Evolutionary conservation across 169 alveolate genomes (phyloP).

Genomic region (Eimeria praecox): DNA sequence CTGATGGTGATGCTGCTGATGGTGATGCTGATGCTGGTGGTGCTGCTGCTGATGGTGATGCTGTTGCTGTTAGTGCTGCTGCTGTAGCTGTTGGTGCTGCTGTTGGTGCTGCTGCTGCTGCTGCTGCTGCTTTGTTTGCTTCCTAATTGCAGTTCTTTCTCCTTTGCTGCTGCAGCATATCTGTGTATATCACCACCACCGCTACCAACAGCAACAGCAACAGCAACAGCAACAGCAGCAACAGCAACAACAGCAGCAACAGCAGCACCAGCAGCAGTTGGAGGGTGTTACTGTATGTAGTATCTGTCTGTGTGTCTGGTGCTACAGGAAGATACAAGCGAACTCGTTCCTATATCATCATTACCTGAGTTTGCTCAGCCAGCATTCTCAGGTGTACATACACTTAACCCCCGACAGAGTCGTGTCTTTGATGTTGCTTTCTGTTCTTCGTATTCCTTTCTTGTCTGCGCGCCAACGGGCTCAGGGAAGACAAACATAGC

Average conservation of each 20-base stretch:
- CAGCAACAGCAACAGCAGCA: not conserved
- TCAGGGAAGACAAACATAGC: constrained; percentile 99
- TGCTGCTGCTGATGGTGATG: not conserved
- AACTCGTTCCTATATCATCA: constrained; percentile 24
- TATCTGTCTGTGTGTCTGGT: not conserved
- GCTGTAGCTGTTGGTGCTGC: not conserved
- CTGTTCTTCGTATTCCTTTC: constrained; percentile 49
- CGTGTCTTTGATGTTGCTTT: constrained; percentile 82
- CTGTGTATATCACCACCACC: not conserved
- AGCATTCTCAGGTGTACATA: constrained; percentile 77
- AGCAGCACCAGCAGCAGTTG: not conserved
- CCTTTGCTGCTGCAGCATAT: no score
- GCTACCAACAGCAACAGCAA: not conserved
- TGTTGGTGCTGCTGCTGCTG: no score
- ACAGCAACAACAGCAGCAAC: not conserved
- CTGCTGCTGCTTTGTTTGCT: no score
- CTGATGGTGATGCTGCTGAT: not conserved
- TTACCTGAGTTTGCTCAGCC: constrained; percentile 84
- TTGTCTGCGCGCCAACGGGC: constrained; percentile 61
- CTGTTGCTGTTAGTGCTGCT: not conserved
- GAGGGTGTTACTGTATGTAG: not conserved
- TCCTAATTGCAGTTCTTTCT: no score
- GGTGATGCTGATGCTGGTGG: not conserved
- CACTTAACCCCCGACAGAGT: constrained; percentile 84
- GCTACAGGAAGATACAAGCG: constrained; percentile 32